Conservation (phyloP, 805 yeast species). For the Metschnikowia noctiluminum region DNA sequence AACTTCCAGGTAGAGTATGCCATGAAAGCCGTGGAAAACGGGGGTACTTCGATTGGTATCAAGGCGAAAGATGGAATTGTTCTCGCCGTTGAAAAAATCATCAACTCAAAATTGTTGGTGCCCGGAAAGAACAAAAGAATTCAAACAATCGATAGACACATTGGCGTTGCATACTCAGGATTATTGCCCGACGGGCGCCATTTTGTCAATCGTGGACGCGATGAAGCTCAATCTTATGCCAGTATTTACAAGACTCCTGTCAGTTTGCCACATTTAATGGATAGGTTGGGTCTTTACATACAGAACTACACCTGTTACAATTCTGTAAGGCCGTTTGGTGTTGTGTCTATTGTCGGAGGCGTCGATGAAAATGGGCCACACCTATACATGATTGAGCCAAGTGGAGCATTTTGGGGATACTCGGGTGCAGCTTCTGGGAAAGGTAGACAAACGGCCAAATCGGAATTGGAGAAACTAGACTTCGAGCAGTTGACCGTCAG, state of each 20-base stretch:
- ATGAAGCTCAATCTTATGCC: conserved; percentile 80
- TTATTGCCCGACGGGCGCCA: conserved; percentile 96
- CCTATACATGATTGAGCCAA: conserved; percentile 94
- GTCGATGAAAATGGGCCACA: conserved; percentile 88
- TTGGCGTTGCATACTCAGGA: conserved; percentile 95
- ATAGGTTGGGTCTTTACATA: conserved; percentile 83
- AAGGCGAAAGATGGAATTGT: conserved; percentile 91
- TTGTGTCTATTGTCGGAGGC: conserved; percentile 90
- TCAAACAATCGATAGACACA: conserved; percentile 88
- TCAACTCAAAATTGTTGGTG: conserved; percentile 80
- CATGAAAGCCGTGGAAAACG: conserved; percentile 94
- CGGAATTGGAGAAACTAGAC: conserved; percentile 89
- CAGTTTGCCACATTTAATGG: conserved; percentile 77
- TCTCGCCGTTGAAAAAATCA: conserved; percentile 94
- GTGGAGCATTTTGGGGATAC: conserved; percentile 97
- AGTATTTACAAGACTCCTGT: conserved; percentile 72
- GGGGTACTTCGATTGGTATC: conserved; percentile 92
- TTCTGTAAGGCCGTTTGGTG: conserved; percentile 97
- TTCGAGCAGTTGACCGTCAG: conserved; percentile 62
- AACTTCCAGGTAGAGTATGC: conserved; percentile 98
- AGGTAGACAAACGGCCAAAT: conserved; percentile 97
- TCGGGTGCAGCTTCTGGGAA: conserved; percentile 97
- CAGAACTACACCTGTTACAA: conserved; percentile 95
- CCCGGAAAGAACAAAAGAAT: conserved; percentile 88
- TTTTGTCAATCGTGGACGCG: conserved; percentile 86